Conservation (phyloP, 2,329 filamentous ascomycete species). For the Pseudogymnoascus sp. region DNA sequence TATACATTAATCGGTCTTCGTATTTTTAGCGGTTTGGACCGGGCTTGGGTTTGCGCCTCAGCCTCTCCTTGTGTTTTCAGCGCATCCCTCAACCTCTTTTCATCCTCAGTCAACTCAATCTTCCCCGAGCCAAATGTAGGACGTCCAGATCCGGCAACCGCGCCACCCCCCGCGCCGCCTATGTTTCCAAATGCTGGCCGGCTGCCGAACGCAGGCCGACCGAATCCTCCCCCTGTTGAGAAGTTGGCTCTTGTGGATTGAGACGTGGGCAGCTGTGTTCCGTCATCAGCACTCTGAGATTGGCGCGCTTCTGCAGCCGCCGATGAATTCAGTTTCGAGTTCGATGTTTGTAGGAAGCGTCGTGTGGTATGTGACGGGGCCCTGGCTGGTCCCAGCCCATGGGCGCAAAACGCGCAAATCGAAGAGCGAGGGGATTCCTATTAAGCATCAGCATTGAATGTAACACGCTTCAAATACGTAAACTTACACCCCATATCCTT, state of each 20-base stretch:
- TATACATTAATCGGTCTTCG: constrained; percentile 14
- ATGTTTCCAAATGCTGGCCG: constrained; percentile 10
- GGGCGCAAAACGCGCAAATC: constrained; percentile 28
- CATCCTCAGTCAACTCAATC: neutral
- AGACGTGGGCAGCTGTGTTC: neutral
- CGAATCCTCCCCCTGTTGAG: constrained; percentile 13
- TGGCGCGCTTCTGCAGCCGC: neutral
- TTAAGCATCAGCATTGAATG: neutral
- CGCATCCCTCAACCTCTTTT: constrained; percentile 13
- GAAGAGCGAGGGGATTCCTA: constrained; percentile 23
- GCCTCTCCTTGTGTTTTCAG: constrained; percentile 15
- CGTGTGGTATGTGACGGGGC: constrained; percentile 24
- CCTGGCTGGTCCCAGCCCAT: constrained; percentile 24
- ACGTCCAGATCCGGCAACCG: neutral
- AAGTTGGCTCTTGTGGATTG: neutral
- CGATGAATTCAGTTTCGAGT: neutral
- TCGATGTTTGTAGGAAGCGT: constrained; percentile 26
- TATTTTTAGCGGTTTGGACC: constrained; percentile 10
- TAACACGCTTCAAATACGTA: neutral
- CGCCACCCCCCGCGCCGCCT: neutral
- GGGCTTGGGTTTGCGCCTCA: constrained; percentile 7
- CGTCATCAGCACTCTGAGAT: neutral
- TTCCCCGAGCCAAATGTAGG: constrained; percentile 5
- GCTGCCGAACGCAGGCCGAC: constrained; percentile 11
- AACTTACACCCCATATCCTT: constrained; percentile 23